Evolutionary conservation across 106 monocot species (phyloP).

Genomic region (Platanthera zijinensis): DNA sequence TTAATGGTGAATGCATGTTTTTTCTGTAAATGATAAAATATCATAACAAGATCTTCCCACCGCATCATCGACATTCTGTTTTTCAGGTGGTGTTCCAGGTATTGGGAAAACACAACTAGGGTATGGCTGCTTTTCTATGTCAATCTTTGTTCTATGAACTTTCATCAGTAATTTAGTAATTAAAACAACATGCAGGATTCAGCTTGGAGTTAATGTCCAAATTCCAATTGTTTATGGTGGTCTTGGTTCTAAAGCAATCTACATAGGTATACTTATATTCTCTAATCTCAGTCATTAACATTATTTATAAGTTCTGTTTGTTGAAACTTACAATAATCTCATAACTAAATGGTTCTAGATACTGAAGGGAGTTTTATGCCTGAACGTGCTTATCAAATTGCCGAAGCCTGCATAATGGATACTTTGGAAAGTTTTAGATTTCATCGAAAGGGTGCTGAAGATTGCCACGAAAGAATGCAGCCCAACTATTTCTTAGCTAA

Average conservation of each 20-base stretch:
- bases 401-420: slow-evolving; percentile 74
- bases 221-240: slow-evolving; percentile 78
- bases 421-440: slow-evolving; percentile 25
- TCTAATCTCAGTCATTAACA: not conserved
- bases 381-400: slow-evolving; percentile 94
- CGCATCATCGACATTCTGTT: slow-evolving; percentile 11
- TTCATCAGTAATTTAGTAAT: slow-evolving; percentile 8
- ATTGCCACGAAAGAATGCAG: slow-evolving; percentile 31
- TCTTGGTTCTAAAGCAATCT: slow-evolving; percentile 84
- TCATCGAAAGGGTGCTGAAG: slow-evolving; percentile 22
- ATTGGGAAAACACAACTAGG: slow-evolving; percentile 98
- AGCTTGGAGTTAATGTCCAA: slow-evolving; percentile 93
- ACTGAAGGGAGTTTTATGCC: slow-evolving; percentile 99
- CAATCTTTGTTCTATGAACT: slow-evolving; percentile 4
- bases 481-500: slow-evolving; percentile 61
- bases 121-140: slow-evolving; percentile 35
- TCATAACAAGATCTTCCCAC: slow-evolving; percentile 2
- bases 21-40: not conserved
- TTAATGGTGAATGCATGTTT: not conserved
- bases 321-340: slow-evolving; percentile 8
- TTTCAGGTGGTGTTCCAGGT: slow-evolving; percentile 96
- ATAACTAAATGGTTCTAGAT: slow-evolving; percentile 33
- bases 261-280: slow-evolving; percentile 59
- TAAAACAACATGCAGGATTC: slow-evolving; percentile 53
- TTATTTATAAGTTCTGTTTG: not conserved